These are phyloP conservation scores for Eragrostis curvula DNA, from an alignment of 176 grass and related monocot genomes.

Conservation along the genomic window DNA sequence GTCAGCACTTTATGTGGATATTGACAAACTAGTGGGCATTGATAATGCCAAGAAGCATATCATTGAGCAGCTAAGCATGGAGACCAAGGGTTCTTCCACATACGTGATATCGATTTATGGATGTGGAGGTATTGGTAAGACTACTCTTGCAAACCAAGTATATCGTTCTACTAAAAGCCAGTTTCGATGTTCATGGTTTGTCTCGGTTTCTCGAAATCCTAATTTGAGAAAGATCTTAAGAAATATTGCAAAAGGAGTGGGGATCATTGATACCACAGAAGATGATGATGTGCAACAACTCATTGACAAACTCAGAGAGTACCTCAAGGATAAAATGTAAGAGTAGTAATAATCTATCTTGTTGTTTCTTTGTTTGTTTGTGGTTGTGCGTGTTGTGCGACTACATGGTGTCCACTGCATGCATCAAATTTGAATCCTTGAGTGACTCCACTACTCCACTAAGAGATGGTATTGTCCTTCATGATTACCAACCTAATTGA, in stretches of 20 bases:
- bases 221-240: background rate
- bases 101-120: background rate
- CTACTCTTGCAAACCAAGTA: background rate
- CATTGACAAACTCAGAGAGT: no score
- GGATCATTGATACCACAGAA: background rate
- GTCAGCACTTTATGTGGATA: background rate
- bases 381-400: no score
- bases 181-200: background rate
- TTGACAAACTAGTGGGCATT: background rate
- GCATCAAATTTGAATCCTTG: no score
- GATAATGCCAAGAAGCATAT: background rate
- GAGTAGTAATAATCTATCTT: background rate
- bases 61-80: background rate
- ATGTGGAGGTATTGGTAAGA: constrained; percentile 9
- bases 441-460: no score
- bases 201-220: background rate
- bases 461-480: no score
- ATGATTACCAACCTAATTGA: no score
- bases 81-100: background rate
- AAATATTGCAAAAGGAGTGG: background rate
- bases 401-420: no score
- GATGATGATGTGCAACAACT: background rate
- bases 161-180: fast-evolving
- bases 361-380: no score
- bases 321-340: constrained; percentile 7